These are phyloP conservation scores for Phytophthora fragariaefolia DNA, from an alignment of 352 stramenopile species.

Conservation along the genomic window DNA sequence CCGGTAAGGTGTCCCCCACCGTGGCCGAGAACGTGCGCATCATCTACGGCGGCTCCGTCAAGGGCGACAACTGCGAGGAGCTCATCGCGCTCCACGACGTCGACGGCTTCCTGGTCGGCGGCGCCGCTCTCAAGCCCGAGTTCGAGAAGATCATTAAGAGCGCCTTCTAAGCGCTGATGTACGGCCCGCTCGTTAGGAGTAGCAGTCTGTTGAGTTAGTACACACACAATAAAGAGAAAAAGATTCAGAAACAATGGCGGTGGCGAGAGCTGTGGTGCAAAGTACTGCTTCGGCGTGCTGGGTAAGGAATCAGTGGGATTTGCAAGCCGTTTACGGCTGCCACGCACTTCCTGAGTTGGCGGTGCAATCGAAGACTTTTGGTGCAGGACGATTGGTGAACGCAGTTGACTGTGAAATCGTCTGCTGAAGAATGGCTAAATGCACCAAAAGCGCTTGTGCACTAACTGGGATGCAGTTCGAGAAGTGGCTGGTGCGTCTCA, in stretches of 20 bases:
- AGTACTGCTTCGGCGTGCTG: no score
- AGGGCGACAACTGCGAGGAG: constrained; percentile 80
- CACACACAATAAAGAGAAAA: constrained; percentile 5
- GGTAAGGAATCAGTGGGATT: no score
- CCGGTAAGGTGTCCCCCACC: constrained; percentile 50
- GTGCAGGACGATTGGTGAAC: no score
- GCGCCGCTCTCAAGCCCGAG: constrained; percentile 88
- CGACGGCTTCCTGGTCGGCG: constrained; percentile 92
- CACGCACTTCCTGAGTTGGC: no score
- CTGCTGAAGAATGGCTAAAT: no score
- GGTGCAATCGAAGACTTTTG: no score
- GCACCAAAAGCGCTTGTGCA: no score
- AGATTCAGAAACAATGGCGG: constrained; percentile 9
- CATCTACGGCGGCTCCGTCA: constrained; percentile 91
- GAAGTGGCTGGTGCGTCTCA: no score
- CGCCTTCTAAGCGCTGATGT: constrained; percentile 38
- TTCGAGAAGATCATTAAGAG: constrained; percentile 87
- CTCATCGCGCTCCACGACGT: constrained; percentile 81
- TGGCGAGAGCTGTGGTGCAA: no score
- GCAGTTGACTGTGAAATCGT: no score
- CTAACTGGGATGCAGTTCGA: no score
- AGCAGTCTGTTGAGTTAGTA: constrained; percentile 18
- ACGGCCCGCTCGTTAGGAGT: constrained; percentile 3
- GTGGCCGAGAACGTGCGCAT: constrained; percentile 77
- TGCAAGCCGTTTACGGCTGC: no score